Conservation (phyloP, 2,329 filamentous ascomycete genomes). For the Ophiosphaerella herpotricha region DNA sequence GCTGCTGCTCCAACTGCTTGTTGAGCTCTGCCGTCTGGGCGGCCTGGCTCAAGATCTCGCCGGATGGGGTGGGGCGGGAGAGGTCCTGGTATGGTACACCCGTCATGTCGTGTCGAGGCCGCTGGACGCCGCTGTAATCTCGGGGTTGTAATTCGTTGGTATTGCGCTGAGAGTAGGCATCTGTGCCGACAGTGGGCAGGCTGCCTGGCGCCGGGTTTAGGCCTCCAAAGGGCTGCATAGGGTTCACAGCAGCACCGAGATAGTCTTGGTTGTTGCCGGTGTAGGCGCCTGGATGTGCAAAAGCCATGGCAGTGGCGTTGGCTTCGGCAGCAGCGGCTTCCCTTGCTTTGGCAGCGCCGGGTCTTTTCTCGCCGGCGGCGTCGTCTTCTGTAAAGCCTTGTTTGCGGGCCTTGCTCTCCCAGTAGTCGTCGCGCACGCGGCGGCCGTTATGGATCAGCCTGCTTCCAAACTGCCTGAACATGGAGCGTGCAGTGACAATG, state of each 20-base stretch:
- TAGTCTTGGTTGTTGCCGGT: constrained; percentile 42
- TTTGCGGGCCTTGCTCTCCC: constrained; percentile 95
- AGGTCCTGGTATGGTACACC: constrained; percentile 84
- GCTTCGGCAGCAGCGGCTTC: constrained; percentile 75
- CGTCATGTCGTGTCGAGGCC: constrained; percentile 85
- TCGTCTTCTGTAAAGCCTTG: constrained; percentile 98
- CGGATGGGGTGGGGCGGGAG: constrained; percentile 73
- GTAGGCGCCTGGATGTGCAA: constrained; percentile 34
- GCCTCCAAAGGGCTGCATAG: constrained; percentile 51
- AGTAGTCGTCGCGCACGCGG: constrained; percentile 95
- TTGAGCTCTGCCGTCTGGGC: constrained; percentile 90
- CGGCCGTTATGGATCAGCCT: constrained; percentile 88
- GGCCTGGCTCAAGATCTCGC: constrained; percentile 83
- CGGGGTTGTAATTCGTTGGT: constrained; percentile 75
- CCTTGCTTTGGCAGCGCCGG: constrained; percentile 85
- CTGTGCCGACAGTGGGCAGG: constrained; percentile 70
- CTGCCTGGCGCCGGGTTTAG: constrained; percentile 71
- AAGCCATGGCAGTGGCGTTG: constrained; percentile 55
- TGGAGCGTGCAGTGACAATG: constrained; percentile 94
- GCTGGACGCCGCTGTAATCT: constrained; percentile 82
- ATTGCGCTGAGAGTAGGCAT: constrained; percentile 72
- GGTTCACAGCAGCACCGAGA: constrained; percentile 34
- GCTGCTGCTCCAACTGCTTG: constrained; percentile 78
- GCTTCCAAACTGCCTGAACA: constrained; percentile 98
- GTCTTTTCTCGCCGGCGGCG: constrained; percentile 91